Conservation (phyloP, 208 protist species). For the Kentomonas sorsogonicus region DNA sequence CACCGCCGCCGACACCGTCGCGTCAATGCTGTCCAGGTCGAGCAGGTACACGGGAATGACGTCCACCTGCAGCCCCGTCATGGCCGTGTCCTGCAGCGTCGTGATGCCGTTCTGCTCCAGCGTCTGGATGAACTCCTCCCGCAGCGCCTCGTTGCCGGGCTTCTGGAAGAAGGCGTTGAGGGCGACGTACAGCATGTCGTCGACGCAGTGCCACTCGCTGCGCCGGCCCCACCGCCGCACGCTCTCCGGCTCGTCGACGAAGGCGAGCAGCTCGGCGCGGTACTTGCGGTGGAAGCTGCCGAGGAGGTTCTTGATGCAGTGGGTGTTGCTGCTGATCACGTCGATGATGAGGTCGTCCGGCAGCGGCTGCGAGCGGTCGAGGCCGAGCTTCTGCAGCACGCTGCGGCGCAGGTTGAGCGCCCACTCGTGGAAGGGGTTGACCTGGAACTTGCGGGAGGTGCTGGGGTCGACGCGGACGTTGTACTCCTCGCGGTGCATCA, state of each 20-base stretch:
- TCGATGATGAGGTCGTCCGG: slow-evolving; percentile 76
- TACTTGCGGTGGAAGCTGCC: slow-evolving; percentile 76
- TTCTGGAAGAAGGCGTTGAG: slow-evolving; percentile 47
- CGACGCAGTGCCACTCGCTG: slow-evolving; percentile 57
- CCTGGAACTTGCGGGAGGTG: slow-evolving; percentile 73
- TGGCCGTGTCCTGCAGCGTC: slow-evolving; percentile 72
- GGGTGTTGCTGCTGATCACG: slow-evolving; percentile 88
- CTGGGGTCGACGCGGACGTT: slow-evolving; percentile 83
- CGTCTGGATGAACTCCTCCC: slow-evolving; percentile 58
- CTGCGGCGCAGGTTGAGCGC: slow-evolving; percentile 69
- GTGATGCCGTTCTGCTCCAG: slow-evolving; percentile 68
- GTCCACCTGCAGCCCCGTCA: slow-evolving; percentile 84
- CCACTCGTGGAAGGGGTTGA: slow-evolving; percentile 83
- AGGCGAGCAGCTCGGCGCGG: slow-evolving; percentile 47
- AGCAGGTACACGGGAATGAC: slow-evolving; percentile 66
- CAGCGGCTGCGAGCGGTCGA: slow-evolving; percentile 41
- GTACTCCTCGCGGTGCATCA: slow-evolving; percentile 90
- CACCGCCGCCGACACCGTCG: slow-evolving; percentile 38
- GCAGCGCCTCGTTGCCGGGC: slow-evolving; percentile 52
- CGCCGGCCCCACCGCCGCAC: slow-evolving; percentile 33
- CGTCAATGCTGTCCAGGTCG: slow-evolving; percentile 62
- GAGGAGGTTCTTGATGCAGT: slow-evolving; percentile 88
- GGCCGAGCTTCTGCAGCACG: slow-evolving; percentile 63
- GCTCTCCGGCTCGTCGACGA: slow-evolving; percentile 29
- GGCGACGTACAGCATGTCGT: slow-evolving; percentile 75